Evolutionary conservation across 345 rosid genomes (phyloP).

Genomic region (Zanthoxylum bungeanum): DNA sequence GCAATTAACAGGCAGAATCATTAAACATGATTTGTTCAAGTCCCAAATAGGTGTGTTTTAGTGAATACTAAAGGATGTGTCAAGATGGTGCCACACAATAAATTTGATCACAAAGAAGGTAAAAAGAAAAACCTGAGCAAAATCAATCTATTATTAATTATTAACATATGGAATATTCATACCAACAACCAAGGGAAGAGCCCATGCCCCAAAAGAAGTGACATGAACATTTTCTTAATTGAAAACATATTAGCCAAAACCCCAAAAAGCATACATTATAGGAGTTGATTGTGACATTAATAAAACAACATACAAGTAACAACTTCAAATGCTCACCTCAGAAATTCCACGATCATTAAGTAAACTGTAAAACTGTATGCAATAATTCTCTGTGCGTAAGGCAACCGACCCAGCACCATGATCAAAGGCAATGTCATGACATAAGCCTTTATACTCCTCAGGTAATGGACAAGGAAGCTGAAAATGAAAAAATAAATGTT

Average conservation of each 20-base stretch:
- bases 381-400: conserved; percentile 67
- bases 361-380: conserved; percentile 83
- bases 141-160: not conserved
- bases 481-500: conserved; percentile 14
- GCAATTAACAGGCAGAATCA: not conserved
- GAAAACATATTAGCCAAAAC: not conserved
- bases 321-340: conserved; percentile 50
- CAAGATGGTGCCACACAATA: not conserved
- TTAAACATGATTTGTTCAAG: not conserved
- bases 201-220: not conserved
- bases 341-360: conserved; percentile 75
- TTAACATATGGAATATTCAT: not conserved
- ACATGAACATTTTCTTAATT: not conserved
- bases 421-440: conserved; percentile 63
- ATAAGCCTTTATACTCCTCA: conserved; percentile 40
- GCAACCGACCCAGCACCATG: conserved; percentile 70
- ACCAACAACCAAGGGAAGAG: not conserved
- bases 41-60: not conserved
- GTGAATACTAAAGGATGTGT: not conserved
- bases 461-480: conserved; percentile 79
- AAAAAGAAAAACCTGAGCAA: not conserved
- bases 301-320: not conserved
- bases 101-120: not conserved
- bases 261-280: not conserved
- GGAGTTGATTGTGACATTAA: not conserved